Evolutionary conservation across 257 asterid genomes (phyloP).

Genomic region (Capsicum pubescens): DNA sequence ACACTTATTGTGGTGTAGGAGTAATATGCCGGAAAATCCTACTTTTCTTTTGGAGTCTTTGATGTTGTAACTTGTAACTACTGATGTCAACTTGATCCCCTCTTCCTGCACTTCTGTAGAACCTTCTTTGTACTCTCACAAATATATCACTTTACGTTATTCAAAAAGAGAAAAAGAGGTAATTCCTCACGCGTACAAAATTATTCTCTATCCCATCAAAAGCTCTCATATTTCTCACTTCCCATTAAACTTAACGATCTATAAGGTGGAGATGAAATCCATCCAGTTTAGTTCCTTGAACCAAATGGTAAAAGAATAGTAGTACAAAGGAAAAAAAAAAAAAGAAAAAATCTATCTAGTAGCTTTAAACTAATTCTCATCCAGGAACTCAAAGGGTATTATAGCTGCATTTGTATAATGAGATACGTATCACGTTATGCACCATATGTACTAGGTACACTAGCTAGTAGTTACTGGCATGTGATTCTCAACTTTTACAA

Average conservation of each 20-base stretch:
- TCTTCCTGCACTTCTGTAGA: no score
- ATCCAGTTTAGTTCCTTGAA: neutral
- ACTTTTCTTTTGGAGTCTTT: no score
- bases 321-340: neutral
- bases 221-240: no score
- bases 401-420: neutral
- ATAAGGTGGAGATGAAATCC: neutral
- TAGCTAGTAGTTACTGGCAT: neutral
- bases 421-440: neutral
- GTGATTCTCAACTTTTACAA: neutral
- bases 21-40: no score
- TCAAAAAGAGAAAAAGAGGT: no score
- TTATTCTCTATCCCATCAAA: no score
- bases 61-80: no score
- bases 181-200: no score
- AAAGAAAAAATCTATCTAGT: neutral
- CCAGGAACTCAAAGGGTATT: conserved; percentile 12
- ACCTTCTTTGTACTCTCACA: no score
- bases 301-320: neutral
- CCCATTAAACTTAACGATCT: neutral
- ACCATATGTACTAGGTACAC: neutral
- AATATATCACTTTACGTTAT: no score
- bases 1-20: no score
- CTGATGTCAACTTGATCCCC: no score
- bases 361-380: neutral